Percentiles rank a stretch among this genome's conserved stretches.
phyloP scores from a whole-genome alignment of 2,329 filamentous ascomycete species.

The Drechslerella coelobrocha region DNA sequence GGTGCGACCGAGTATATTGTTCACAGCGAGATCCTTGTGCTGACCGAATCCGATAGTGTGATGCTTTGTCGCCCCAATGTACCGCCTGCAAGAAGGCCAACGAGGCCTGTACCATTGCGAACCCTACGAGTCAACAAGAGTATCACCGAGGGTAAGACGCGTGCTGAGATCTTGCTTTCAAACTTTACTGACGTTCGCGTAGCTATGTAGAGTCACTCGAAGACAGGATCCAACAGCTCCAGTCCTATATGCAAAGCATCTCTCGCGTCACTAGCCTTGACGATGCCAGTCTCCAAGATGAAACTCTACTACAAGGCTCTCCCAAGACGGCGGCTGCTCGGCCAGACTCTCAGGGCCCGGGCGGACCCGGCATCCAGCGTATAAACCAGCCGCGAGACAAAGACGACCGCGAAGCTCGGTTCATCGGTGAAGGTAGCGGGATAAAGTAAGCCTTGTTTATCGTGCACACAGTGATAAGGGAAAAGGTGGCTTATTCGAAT shows the following conservation, averaged over 20 bases:
- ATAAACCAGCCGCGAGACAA: slow-evolving; percentile 43
- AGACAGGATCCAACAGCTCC: slow-evolving; percentile 45
- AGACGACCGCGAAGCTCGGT: slow-evolving; percentile 44
- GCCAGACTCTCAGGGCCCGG: not conserved
- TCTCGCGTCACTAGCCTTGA: slow-evolving; percentile 46
- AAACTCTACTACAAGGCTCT: slow-evolving; percentile 13
- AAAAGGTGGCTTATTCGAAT: too few species aligned
- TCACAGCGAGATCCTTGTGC: not conserved
- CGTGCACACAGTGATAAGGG: not conserved
- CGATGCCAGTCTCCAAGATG: slow-evolving; percentile 37
- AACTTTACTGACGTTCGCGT: not conserved
- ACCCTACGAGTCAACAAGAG: slow-evolving; percentile 49
- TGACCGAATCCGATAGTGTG: slow-evolving; percentile 39
- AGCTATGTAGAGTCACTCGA: slow-evolving; percentile 49
- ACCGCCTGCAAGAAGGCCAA: slow-evolving; percentile 50
- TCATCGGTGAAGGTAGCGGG: slow-evolving; percentile 48
- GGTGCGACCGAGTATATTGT: not conserved
- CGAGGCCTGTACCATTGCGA: slow-evolving; percentile 49
- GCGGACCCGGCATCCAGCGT: slow-evolving; percentile 41
- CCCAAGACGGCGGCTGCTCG: slow-evolving; percentile 37
- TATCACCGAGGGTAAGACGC: slow-evolving; percentile 46
- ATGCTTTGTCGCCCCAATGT: slow-evolving; percentile 49
- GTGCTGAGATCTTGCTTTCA: not conserved
- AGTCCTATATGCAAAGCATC: slow-evolving; percentile 49
- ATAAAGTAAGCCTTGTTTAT: slow-evolving; percentile 30